These are phyloP conservation scores for Ormosia semicastrata DNA, from an alignment of 306 rosid species.

Conservation along the genomic window DNA sequence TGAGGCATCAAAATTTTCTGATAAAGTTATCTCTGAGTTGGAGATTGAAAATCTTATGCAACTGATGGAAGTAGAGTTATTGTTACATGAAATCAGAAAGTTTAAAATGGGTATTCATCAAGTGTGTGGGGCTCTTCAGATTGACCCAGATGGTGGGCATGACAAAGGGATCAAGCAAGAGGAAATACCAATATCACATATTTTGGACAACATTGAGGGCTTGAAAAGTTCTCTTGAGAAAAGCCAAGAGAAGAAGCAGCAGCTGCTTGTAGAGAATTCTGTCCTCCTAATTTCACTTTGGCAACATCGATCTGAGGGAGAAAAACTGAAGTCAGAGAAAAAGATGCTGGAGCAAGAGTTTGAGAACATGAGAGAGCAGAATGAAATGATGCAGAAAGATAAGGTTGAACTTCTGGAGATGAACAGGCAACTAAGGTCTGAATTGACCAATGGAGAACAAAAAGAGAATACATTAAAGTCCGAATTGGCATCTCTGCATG, in stretches of 20 bases:
- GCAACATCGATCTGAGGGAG: conserved; percentile 56
- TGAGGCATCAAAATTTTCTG: conserved; percentile 77
- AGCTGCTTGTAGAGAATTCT: conserved; percentile 66
- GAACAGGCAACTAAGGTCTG: conserved; percentile 51
- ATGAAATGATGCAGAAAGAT: conserved; percentile 53
- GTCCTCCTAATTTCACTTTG: conserved; percentile 64
- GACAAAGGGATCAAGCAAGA: conserved; percentile 49
- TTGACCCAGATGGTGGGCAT: conserved; percentile 39
- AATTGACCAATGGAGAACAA: conserved; percentile 55
- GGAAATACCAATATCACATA: conserved; percentile 45
- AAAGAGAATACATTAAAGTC: conserved; percentile 50
- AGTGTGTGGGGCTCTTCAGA: conserved; percentile 69
- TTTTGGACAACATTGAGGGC: conserved; percentile 62
- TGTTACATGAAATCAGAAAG: conserved; percentile 77
- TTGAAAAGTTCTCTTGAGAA: conserved; percentile 58
- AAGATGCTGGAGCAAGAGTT: conserved; percentile 51
- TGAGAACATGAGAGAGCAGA: conserved; percentile 41
- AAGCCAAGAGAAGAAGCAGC: conserved; percentile 75
- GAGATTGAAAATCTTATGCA: conserved; percentile 94
- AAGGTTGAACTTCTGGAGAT: conserved; percentile 61
- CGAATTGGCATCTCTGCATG: conserved; percentile 45
- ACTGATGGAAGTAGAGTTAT: conserved; percentile 78
- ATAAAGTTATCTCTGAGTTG: conserved; percentile 77
- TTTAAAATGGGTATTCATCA: conserved; percentile 57
- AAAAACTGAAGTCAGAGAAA: conserved; percentile 48